Conservation (phyloP, 495 filamentous ascomycete genomes). For the Filosporella fistucella region DNA sequence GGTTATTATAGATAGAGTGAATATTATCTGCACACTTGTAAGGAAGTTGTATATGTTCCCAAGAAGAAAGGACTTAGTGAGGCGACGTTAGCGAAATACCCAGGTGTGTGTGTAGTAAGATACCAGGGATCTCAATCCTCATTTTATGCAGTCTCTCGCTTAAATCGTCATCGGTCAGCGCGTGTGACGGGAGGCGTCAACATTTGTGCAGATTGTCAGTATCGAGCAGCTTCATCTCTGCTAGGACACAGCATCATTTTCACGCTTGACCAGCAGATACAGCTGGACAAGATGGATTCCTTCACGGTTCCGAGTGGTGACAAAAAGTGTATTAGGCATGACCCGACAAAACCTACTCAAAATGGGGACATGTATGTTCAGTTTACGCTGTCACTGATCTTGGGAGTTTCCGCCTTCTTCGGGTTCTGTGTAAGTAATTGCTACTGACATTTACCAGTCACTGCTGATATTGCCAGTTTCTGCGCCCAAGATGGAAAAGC, state of each 20-base stretch:
- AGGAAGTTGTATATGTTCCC: no score
- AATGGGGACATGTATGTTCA: slow-evolving; percentile 39
- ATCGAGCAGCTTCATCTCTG: no score
- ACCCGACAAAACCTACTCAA: slow-evolving; percentile 18
- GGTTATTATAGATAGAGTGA: no score
- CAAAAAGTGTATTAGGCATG: slow-evolving; percentile 14
- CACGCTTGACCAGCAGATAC: background rate
- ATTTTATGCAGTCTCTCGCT: no score
- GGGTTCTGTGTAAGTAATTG: slow-evolving; percentile 43
- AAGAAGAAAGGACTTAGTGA: no score
- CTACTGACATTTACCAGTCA: slow-evolving; percentile 19
- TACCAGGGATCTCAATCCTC: no score
- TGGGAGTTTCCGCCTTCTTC: slow-evolving; percentile 47
- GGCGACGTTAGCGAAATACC: no score
- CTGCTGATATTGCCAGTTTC: slow-evolving; percentile 38
- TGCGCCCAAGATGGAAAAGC: slow-evolving; percentile 87
- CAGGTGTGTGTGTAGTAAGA: no score
- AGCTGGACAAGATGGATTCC: slow-evolving; percentile 1
- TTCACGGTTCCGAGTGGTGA: slow-evolving; percentile 3
- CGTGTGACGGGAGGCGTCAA: no score
- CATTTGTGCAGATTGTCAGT: no score
- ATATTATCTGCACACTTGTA: no score
- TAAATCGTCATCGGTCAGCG: no score
- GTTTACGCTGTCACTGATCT: slow-evolving; percentile 43
- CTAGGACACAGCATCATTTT: background rate